A percentile compares a stretch with the other conserved stretches of the same genome.
Evolutionary conservation across 371 early-diverging fungal genomes (phyloP).

Genomic region (Chytridium lagenaria): DNA sequence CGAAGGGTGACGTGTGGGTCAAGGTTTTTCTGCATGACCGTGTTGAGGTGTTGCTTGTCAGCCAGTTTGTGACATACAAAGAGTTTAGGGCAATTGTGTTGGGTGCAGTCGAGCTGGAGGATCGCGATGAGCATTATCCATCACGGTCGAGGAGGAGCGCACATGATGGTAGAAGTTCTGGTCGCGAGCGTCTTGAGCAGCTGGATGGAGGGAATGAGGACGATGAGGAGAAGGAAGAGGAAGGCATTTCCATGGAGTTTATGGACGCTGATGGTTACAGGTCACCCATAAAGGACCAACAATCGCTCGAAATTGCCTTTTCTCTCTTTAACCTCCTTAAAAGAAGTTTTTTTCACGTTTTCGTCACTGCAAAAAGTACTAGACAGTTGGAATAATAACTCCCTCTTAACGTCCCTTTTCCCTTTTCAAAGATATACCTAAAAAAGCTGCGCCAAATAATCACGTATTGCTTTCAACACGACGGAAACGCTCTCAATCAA

Average conservation of each 20-base stretch:
- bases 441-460: too few species aligned
- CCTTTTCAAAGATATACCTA: too few species aligned
- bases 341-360: conserved; percentile 10
- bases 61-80: neutral
- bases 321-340: conserved; percentile 1
- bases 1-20: conserved; percentile 8
- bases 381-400: too few species aligned
- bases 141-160: neutral
- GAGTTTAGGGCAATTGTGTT: neutral
- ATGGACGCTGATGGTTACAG: conserved; percentile 8
- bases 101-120: neutral
- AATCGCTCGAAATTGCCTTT: conserved; percentile 12
- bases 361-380: too few species aligned
- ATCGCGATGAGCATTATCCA: too few species aligned
- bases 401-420: too few species aligned
- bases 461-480: too few species aligned
- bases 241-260: neutral
- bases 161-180: neutral
- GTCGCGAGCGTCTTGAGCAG: neutral
- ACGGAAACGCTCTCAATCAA: too few species aligned
- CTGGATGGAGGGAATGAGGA: neutral
- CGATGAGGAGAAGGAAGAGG: neutral
- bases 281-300: neutral
- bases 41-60: neutral
- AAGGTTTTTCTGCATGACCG: neutral